phyloP scores from a whole-genome alignment of 352 stramenopile genomes.

The Pythium rhizo-oryzae region DNA sequence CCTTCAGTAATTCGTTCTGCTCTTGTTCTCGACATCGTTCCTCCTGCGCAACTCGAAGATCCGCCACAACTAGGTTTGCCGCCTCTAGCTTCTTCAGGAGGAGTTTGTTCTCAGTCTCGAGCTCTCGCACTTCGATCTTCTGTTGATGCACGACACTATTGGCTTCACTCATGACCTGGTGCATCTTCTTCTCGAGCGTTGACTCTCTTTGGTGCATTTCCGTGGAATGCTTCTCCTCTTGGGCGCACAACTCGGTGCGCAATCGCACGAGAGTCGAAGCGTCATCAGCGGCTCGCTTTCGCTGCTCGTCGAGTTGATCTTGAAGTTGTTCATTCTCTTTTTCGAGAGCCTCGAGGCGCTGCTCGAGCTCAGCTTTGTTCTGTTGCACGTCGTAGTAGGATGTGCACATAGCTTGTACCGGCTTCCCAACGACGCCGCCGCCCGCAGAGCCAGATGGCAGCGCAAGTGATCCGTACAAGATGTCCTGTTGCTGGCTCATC shows the following conservation, averaged over 20 bases:
- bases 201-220: slow-evolving; percentile 41
- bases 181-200: slow-evolving; percentile 51
- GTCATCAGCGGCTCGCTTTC: slow-evolving; percentile 31
- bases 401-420: slow-evolving; percentile 72
- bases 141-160: slow-evolving; percentile 55
- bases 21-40: slow-evolving; percentile 1
- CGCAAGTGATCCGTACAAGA: slow-evolving; percentile 32
- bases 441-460: slow-evolving; percentile 8
- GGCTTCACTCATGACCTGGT: slow-evolving; percentile 49
- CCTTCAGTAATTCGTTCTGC: slow-evolving; percentile 19
- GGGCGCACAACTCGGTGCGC: slow-evolving; percentile 44
- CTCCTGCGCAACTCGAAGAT: slow-evolving; percentile 2
- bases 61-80: neutral
- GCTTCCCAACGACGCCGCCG: slow-evolving; percentile 31
- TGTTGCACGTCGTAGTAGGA: slow-evolving; percentile 87
- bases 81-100: slow-evolving; percentile 13
- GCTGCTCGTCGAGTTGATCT: slow-evolving; percentile 28
- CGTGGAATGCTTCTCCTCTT: slow-evolving; percentile 51
- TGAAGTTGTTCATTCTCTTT: slow-evolving; percentile 32
- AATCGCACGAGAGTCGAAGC: slow-evolving; percentile 39
- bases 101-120: slow-evolving; percentile 25
- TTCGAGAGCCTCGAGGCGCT: slow-evolving; percentile 37
- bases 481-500: slow-evolving; percentile 72
- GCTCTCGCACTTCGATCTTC: slow-evolving; percentile 41
- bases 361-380: slow-evolving; percentile 58